These are phyloP conservation scores for Russula brevipes DNA, from an alignment of 768 basidiomycete genomes.

Conservation along the genomic window DNA sequence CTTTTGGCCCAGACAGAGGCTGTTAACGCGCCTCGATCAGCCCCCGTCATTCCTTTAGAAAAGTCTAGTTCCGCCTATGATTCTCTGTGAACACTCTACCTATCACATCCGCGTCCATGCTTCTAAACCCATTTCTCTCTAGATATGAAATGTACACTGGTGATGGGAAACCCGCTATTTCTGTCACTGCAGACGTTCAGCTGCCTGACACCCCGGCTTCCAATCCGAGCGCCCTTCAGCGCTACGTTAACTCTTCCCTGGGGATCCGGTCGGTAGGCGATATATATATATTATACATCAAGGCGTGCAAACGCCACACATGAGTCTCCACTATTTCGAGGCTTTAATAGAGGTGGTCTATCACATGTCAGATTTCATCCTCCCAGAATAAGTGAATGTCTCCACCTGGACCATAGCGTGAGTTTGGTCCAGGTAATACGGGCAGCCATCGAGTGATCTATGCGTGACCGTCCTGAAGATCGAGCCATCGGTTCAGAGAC, in stretches of 20 bases:
- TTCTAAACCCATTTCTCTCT: conserved; percentile 21
- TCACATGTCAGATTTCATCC: conserved; percentile 6
- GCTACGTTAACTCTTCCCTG: conserved; percentile 2
- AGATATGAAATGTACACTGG: conserved; percentile 80
- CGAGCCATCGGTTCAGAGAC: conserved; percentile 71
- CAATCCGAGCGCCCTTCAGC: conserved; percentile 28
- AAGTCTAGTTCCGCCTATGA: conserved; percentile 71
- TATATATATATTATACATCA: conserved; percentile 8
- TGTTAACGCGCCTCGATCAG: conserved; percentile 35
- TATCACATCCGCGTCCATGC: conserved; percentile 13
- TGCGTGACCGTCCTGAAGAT: conserved; percentile 45
- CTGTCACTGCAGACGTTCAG: conserved; percentile 35
- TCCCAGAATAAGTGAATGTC: not conserved
- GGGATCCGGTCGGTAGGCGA: conserved; percentile 11
- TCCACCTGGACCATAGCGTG: not conserved
- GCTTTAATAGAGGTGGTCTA: conserved; percentile 1
- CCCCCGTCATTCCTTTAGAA: conserved; percentile 44
- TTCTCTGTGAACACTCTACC: conserved; percentile 55
- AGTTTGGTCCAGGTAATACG: not conserved
- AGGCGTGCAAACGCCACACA: conserved; percentile 18
- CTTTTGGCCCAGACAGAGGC: conserved; percentile 39
- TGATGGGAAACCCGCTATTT: conserved; percentile 42
- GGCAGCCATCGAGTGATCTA: not conserved
- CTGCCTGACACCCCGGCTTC: conserved; percentile 22
- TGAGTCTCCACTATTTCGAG: conserved; percentile 22